A percentile compares a stretch with the other conserved stretches of the same genome.
These are phyloP conservation scores for Trypanosomatidae sp. DNA, from an alignment of 208 protist genomes.

Conservation along the genomic window DNA sequence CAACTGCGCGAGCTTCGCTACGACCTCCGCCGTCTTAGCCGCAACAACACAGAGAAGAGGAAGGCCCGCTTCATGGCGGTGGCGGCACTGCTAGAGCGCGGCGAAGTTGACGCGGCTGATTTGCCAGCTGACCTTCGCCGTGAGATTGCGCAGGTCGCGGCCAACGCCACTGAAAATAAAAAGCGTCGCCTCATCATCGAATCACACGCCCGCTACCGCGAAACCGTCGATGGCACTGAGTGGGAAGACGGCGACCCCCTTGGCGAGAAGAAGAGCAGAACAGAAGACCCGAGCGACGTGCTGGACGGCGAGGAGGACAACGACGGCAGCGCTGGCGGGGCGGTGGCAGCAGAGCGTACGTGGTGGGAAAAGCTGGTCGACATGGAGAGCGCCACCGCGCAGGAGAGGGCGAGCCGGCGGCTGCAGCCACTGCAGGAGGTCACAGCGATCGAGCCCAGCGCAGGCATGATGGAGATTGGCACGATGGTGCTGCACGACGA, in stretches of 20 bases:
- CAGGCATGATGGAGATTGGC: slow-evolving; percentile 91
- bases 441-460: slow-evolving; percentile 83
- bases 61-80: slow-evolving; percentile 90
- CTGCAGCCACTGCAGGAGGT: slow-evolving; percentile 83
- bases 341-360: slow-evolving; percentile 32
- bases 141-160: slow-evolving; percentile 74
- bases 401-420: slow-evolving; percentile 48
- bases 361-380: slow-evolving; percentile 90
- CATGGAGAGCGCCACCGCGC: slow-evolving; percentile 53
- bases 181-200: slow-evolving; percentile 46
- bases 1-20: slow-evolving; percentile 71
- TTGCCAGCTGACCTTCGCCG: slow-evolving; percentile 65
- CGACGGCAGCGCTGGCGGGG: slow-evolving; percentile 12
- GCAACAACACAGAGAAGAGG: slow-evolving; percentile 83
- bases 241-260: slow-evolving; percentile 79
- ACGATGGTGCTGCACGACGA: slow-evolving; percentile 90
- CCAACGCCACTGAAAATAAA: slow-evolving; percentile 55
- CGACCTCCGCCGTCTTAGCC: slow-evolving; percentile 69
- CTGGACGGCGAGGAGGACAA: slow-evolving; percentile 52
- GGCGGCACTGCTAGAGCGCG: slow-evolving; percentile 73
- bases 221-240: slow-evolving; percentile 79
- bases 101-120: slow-evolving; percentile 71
- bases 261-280: slow-evolving; percentile 28
- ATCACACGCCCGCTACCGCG: slow-evolving; percentile 69
- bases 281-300: slow-evolving; percentile 49